phyloP scores from a whole-genome alignment of 768 basidiomycete genomes.

The Calocera cornea region DNA sequence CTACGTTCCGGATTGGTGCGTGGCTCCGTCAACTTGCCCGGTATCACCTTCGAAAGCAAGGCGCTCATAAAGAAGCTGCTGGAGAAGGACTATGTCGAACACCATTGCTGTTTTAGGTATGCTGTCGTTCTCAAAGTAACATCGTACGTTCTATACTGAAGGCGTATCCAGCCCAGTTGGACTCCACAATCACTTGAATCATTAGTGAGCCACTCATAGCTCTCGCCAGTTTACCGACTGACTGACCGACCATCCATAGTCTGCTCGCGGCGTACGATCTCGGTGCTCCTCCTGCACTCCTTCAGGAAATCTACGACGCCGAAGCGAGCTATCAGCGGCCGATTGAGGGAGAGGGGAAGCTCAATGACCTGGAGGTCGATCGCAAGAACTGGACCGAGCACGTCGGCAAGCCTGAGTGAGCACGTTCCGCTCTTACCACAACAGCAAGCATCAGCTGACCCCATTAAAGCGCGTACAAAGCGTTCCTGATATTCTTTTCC shows the following conservation, averaged over 20 bases:
- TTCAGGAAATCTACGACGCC: conserved; percentile 38
- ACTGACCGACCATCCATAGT: too few species aligned
- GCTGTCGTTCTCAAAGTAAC: too few species aligned
- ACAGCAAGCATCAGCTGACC: conserved; percentile 19
- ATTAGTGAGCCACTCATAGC: conserved; percentile 38
- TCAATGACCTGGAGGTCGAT: conserved; percentile 22
- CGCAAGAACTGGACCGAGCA: conserved; percentile 38
- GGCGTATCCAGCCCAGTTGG: conserved; percentile 17
- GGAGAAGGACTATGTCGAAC: conserved; percentile 33
- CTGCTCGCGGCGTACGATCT: conserved; percentile 44
- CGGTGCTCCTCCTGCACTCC: conserved; percentile 33
- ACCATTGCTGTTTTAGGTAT: too few species aligned
- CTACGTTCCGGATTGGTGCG: conserved; percentile 11
- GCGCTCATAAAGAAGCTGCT: conserved; percentile 33
- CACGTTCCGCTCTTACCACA: conserved; percentile 17
- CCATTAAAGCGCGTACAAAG: conserved; percentile 26
- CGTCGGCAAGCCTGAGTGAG: conserved; percentile 37
- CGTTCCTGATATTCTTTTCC: conserved; percentile 26
- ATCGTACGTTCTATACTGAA: too few species aligned
- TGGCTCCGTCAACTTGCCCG: conserved; percentile 37
- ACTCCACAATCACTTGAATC: conserved; percentile 46
- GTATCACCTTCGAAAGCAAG: conserved; percentile 33
- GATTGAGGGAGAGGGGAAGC: conserved; percentile 26
- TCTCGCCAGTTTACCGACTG: too few species aligned
- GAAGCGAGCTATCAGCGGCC: conserved; percentile 31